These are phyloP conservation scores for Amphibolis antarctica DNA, from an alignment of 106 monocot species.

Conservation along the genomic window DNA sequence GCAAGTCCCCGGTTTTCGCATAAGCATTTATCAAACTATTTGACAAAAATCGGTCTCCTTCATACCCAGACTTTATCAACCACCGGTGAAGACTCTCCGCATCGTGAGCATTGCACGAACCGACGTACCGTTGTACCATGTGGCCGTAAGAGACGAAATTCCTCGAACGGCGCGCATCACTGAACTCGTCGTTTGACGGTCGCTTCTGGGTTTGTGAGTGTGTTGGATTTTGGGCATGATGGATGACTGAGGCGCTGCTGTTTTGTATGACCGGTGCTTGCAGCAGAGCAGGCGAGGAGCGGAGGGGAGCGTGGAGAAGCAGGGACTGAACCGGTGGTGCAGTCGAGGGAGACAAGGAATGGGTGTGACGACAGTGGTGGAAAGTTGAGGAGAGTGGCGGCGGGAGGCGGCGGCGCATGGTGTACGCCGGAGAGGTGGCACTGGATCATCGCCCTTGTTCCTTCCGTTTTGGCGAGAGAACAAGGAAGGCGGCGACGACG, in stretches of 20 bases:
- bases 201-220: not conserved
- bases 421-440: too few species aligned
- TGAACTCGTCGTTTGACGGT: not conserved
- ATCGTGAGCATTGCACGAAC: not conserved
- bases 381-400: not conserved
- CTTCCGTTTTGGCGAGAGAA: too few species aligned
- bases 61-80: slow-evolving; percentile 43
- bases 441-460: too few species aligned
- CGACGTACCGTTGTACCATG: not conserved
- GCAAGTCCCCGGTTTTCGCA: slow-evolving; percentile 22
- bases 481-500: too few species aligned
- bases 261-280: too few species aligned
- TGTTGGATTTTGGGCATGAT: not conserved
- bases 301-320: not conserved
- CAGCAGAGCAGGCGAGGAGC: too few species aligned
- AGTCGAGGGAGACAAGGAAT: not conserved
- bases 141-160: not conserved
- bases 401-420: not conserved
- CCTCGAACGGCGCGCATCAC: not conserved
- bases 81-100: slow-evolving; percentile 31
- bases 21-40: slow-evolving; percentile 50
- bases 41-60: slow-evolving; percentile 36
- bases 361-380: not conserved
- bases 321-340: not conserved
- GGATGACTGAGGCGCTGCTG: too few species aligned